These are phyloP conservation scores for Silene vulgaris DNA, from an alignment of 179 eudicot genomes.

Conservation along the genomic window DNA sequence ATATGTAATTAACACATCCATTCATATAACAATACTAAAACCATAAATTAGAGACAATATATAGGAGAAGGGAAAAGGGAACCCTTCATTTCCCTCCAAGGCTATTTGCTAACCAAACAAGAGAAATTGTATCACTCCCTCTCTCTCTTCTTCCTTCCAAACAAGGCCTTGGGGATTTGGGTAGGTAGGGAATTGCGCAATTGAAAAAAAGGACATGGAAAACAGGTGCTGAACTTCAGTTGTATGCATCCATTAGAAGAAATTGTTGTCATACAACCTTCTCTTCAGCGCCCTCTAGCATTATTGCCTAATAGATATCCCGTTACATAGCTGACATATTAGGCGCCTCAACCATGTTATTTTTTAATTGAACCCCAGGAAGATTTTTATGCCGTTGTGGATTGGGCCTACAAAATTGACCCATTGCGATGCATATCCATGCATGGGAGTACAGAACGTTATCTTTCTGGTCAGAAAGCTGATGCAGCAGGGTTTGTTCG, in stretches of 20 bases:
- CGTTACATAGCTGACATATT: background rate
- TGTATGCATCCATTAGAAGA: background rate
- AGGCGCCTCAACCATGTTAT: conserved; percentile 9
- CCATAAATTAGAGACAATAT: too few species aligned
- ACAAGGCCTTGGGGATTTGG: too few species aligned
- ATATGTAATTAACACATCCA: too few species aligned
- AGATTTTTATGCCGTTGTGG: conserved; percentile 92
- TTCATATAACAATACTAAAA: too few species aligned
- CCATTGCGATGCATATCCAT: conserved; percentile 95
- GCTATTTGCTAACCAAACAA: too few species aligned
- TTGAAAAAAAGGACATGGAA: background rate
- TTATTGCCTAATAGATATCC: background rate
- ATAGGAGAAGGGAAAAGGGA: too few species aligned
- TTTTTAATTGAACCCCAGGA: conserved; percentile 44
- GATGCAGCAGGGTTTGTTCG: conserved; percentile 99
- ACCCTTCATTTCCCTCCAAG: too few species aligned
- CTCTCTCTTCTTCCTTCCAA: too few species aligned
- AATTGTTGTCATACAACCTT: background rate
- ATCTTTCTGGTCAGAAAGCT: conserved; percentile 88
- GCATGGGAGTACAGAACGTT: conserved; percentile 85
- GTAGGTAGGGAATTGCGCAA: background rate
- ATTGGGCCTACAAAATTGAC: conserved; percentile 95
- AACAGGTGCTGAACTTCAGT: background rate
- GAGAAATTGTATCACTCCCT: too few species aligned
- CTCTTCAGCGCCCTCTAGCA: background rate